Conservation (phyloP, 2,329 filamentous ascomycete genomes). For the Monilinia fructicola region DNA sequence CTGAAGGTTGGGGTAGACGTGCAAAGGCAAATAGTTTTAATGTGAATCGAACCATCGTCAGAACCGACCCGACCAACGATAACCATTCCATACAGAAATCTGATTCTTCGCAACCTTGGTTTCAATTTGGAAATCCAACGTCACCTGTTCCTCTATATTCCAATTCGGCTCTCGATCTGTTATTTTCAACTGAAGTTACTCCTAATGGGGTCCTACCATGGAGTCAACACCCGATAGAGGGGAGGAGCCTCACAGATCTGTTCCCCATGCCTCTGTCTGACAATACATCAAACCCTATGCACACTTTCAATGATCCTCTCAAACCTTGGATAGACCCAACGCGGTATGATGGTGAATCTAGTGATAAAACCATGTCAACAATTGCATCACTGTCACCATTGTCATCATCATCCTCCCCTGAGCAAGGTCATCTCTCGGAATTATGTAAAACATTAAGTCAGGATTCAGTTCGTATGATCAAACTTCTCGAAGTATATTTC, state of each 20-base stretch:
- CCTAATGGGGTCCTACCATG: not conserved
- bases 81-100: not conserved
- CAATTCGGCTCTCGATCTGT: not conserved
- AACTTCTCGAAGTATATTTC: conserved; percentile 7
- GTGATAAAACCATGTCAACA: not conserved
- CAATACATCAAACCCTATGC: not conserved
- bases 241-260: not conserved
- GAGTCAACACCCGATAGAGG: not conserved
- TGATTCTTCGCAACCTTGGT: conserved; percentile 8
- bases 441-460: not conserved
- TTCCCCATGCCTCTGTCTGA: conserved; percentile 6
- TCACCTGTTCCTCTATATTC: conserved; percentile 1
- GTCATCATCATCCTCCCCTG: conserved; percentile 7
- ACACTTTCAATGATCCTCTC: not conserved
- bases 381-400: conserved; percentile 8
- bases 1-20: not conserved
- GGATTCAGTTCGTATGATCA: not conserved
- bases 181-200: not conserved
- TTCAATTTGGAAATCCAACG: not conserved
- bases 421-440: conserved; percentile 2
- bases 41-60: not conserved
- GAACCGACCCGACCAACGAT: not conserved
- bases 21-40: not conserved
- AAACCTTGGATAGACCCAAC: conserved; percentile 1
- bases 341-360: not conserved